Evolutionary conservation across 1,284 basidiomycete species (phyloP).

Genomic region (Athelia sp.): DNA sequence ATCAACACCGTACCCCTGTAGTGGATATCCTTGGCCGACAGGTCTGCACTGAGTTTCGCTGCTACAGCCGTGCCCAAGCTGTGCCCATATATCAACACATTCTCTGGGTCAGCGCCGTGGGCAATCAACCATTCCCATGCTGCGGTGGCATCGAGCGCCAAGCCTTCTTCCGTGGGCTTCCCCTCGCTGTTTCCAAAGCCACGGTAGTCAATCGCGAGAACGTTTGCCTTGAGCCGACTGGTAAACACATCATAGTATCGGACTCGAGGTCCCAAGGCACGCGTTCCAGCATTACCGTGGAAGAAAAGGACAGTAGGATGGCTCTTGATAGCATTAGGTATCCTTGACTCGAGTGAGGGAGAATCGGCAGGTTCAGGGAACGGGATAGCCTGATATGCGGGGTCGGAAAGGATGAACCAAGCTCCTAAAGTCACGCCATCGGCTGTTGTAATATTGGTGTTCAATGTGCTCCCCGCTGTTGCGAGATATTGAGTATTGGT

Average conservation of each 20-base stretch:
- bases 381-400: constrained; percentile 50
- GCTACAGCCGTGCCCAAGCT: constrained; percentile 81
- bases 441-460: constrained; percentile 63
- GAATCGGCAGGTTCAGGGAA: constrained; percentile 22
- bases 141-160: constrained; percentile 72
- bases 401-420: constrained; percentile 84
- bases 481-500: not conserved
- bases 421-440: constrained; percentile 82
- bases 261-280: constrained; percentile 62
- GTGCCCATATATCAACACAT: constrained; percentile 75
- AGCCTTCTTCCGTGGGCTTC: constrained; percentile 68
- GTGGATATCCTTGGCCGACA: constrained; percentile 48
- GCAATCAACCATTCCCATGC: constrained; percentile 77
- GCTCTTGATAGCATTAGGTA: constrained; percentile 44
- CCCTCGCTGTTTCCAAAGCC: constrained; percentile 90
- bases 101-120: constrained; percentile 50
- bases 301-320: constrained; percentile 83
- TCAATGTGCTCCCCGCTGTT: constrained; percentile 78
- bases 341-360: constrained; percentile 19
- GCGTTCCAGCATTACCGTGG: constrained; percentile 86
- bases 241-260: constrained; percentile 59
- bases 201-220: constrained; percentile 87
- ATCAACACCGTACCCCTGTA: constrained; percentile 67
- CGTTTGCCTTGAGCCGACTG: constrained; percentile 64
- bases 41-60: constrained; percentile 52